Evolutionary conservation across 192 early-diverging fungal species (phyloP), one percentile per base, ranked within the genome.

Genomic region (Backusella morwellensis): DNA sequence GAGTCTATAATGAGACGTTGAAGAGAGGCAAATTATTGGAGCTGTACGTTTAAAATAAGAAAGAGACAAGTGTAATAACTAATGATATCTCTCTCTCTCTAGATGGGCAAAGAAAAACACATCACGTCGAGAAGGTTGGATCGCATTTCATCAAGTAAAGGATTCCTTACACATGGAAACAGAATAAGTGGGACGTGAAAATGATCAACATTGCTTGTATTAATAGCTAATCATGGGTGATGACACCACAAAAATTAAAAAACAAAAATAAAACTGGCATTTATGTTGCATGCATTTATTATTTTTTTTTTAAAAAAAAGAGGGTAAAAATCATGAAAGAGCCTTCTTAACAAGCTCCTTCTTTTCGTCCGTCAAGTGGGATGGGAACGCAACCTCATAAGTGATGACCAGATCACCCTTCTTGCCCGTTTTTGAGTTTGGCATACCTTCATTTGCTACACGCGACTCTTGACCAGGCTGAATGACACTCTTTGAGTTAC

Each of bases 391-490:
- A 71, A 98, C 90, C 12, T 91, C 87, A 72, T 93, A 91, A 38
- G 87, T 88, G 38, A 97, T 92, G 35, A 96, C 73, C 74, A 99
- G 85, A 74, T 97, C 93, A 26, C 98, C 98, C 74, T 92, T 94
- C 73, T 84, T 86, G 12, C 92, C 94, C 21, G 87, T 86, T 83
- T 96, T 97, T 72, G 93, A 93, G 74, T 93, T 93, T 12, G 97
- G 97, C 97, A 99, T 99, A 15, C 98, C 98, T 76, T 97, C 93
- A 66, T 90, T 90, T 11, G 81, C 56, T 70, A 98, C 82, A 35
- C 86, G 83, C 34, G 92, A 93, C 77, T 92, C 88, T 84, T 90
- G 84, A 67, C 93, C 95, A 3, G 93, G 94, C 56, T 87, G 82
- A 50, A 94, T 87, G 23, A 95, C 85, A 54, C 78, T 78, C 35